phyloP scores from a whole-genome alignment of 805 yeast genomes.

The Schizosaccharomyces lindneri region DNA sequence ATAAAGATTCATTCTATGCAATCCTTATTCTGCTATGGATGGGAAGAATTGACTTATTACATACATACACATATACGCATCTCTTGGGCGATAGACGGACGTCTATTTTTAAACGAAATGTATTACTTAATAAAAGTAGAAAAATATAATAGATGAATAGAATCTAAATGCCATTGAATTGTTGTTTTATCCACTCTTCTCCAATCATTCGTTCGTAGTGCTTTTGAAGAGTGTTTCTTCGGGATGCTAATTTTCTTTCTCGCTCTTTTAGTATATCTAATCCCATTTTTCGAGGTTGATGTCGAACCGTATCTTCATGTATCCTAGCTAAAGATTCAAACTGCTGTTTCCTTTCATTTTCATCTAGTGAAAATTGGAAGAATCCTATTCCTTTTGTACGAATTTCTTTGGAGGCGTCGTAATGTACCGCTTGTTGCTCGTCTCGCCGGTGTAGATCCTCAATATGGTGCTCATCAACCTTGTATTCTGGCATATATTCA shows the following conservation, averaged over 20 bases:
- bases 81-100: too few relatives aligned
- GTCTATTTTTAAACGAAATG: too few relatives aligned
- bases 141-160: too few relatives aligned
- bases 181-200: neutral
- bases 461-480: neutral
- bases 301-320: neutral
- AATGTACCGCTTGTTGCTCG: slow-evolving; percentile 8
- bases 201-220: neutral
- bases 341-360: slow-evolving; percentile 5
- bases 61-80: too few relatives aligned
- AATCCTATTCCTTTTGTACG: slow-evolving; percentile 10
- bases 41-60: too few relatives aligned
- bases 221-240: neutral
- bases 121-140: too few relatives aligned
- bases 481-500: slow-evolving; percentile 6
- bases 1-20: too few relatives aligned
- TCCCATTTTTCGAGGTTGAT: neutral
- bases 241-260: neutral
- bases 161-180: too few relatives aligned
- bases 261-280: neutral
- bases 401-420: slow-evolving; percentile 9
- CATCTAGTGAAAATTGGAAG: slow-evolving; percentile 8
- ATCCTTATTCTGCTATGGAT: too few relatives aligned
- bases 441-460: slow-evolving; percentile 5
- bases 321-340: neutral